Percentiles rank a stretch among this genome's conserved stretches.
Evolutionary conservation across 1,139 yeast genomes (phyloP).

Genomic region (Sugiyamaella sp.): DNA sequence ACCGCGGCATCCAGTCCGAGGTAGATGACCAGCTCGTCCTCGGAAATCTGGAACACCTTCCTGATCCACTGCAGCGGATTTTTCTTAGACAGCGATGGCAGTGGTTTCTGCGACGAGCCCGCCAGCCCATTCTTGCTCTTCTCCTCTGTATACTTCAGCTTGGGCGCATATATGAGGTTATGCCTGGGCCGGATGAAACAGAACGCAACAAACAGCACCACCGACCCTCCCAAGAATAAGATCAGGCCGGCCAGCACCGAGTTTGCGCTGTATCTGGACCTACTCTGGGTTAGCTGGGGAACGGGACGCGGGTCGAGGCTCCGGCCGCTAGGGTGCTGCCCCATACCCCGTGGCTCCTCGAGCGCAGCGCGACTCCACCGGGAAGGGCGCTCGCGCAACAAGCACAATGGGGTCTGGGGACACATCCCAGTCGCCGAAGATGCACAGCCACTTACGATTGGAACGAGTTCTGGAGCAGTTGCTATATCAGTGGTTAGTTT

Average conservation of each 20-base stretch:
- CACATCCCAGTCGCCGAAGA: not conserved
- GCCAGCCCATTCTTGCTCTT: conserved; percentile 17
- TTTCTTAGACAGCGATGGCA: conserved; percentile 33
- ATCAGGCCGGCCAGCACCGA: conserved; percentile 44
- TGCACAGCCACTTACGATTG: conserved; percentile 24
- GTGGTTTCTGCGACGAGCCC: conserved; percentile 4
- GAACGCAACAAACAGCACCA: conserved; percentile 37
- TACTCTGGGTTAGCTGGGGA: conserved; percentile 10
- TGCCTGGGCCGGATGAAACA: conserved; percentile 43
- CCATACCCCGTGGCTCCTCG: not conserved
- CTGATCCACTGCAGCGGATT: conserved; percentile 39
- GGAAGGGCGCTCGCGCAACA: no score
- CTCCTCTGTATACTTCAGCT: conserved; percentile 32
- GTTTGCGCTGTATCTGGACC: conserved; percentile 36
- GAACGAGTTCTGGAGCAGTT: conserved; percentile 30
- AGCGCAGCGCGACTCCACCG: not conserved
- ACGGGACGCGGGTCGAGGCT: conserved; percentile 7
- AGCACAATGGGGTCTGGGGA: not conserved
- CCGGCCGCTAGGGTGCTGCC: not conserved
- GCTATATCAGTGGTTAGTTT: conserved; percentile 18
- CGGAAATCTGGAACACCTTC: conserved; percentile 33
- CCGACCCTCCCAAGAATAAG: conserved; percentile 43
- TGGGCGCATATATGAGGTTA: conserved; percentile 44
- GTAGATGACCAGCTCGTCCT: conserved; percentile 37
- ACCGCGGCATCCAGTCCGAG: conserved; percentile 46